phyloP scores from a whole-genome alignment of 225 moss, liverwort and hornwort species.

The Pseudoscleropodium purum region DNA sequence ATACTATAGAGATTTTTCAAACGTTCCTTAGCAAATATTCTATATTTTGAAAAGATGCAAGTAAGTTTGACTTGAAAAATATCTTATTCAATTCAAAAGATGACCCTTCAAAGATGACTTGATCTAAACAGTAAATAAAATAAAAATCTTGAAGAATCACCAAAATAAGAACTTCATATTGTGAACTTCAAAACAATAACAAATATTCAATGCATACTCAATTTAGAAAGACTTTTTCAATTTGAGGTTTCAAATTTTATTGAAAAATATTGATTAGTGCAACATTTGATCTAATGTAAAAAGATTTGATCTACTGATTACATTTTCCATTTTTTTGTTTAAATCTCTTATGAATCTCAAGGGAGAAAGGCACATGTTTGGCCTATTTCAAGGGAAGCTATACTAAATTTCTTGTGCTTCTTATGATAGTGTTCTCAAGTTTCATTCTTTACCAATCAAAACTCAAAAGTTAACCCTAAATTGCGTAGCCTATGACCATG shows the following conservation, averaged over 20 bases:
- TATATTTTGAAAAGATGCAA: background rate
- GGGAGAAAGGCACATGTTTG: background rate
- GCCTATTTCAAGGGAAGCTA: background rate
- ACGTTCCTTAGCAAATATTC: background rate
- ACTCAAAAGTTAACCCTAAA: background rate
- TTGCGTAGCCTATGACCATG: background rate
- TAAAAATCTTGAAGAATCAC: no score
- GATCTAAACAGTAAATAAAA: no score
- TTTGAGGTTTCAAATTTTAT: background rate
- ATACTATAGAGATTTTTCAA: background rate
- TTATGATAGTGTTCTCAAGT: background rate
- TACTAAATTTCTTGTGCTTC: background rate
- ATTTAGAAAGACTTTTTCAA: no score
- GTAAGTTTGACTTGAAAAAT: background rate
- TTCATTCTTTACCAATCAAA: background rate
- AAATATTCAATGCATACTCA: no score
- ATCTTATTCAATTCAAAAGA: background rate
- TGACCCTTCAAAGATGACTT: background rate
- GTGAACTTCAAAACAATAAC: no score
- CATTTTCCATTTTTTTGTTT: background rate
- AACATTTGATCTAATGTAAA: background rate
- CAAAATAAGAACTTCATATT: no score
- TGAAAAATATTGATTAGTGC: background rate
- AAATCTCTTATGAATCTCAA: background rate
- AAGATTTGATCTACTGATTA: rapidly evolving